phyloP scores from a whole-genome alignment of 345 rosid species.

The Leavenworthia alabamica region DNA sequence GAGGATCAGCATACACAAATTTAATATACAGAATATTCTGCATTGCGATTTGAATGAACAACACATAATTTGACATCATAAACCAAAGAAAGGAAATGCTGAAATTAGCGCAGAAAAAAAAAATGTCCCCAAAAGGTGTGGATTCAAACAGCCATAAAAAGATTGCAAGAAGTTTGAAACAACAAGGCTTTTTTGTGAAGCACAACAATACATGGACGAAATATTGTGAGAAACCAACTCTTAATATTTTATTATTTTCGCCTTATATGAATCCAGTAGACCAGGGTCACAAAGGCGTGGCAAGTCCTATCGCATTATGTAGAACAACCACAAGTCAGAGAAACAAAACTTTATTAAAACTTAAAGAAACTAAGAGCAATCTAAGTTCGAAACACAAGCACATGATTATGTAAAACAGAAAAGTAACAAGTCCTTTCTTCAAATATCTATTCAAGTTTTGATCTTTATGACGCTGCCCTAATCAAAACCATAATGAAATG shows the following conservation, averaged over 20 bases:
- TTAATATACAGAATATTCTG: background rate
- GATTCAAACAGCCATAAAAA: background rate
- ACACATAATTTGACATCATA: background rate
- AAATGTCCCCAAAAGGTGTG: background rate
- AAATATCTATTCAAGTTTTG: background rate
- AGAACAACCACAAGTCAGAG: constrained; percentile 34
- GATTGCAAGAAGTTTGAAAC: background rate
- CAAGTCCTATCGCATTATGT: constrained; percentile 60
- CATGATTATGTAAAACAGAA: background rate
- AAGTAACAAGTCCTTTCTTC: background rate
- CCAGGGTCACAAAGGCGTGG: constrained; percentile 71
- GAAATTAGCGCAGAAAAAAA: background rate
- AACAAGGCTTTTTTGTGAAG: constrained; percentile 13
- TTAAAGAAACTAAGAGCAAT: background rate
- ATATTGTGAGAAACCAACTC: constrained; percentile 20
- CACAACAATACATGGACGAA: background rate
- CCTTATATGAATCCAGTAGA: constrained; percentile 40
- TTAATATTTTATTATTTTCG: constrained; percentile 20
- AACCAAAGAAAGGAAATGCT: background rate
- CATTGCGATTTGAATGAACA: background rate
- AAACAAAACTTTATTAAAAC: constrained; percentile 3
- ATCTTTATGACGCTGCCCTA: background rate
- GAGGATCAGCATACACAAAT: constrained; percentile 13
- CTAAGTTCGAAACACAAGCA: too few species aligned
- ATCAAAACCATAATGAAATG: background rate